Base-by-base conservation (phyloP, 2,329 filamentous ascomycete genomes). In the Talaromyces verruculosus region DNA sequence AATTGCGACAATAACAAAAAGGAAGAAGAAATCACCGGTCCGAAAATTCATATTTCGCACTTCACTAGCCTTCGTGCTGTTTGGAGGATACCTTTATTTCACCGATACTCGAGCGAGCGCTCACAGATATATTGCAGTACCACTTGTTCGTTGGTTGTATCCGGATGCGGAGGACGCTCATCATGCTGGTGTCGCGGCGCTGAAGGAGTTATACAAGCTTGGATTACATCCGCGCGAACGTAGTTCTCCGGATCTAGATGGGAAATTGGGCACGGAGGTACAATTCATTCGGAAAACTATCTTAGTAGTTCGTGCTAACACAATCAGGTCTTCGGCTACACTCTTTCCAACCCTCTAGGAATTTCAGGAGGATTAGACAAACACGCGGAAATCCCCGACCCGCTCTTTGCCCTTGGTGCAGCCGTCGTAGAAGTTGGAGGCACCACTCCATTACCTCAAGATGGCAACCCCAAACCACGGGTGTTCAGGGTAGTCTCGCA, bases 301-400 rank as follows among this genome's bases (percentile, higher is more conserved):
- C 10, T 19, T 1, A 10, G 33, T 22, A 8, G 19, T 22, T 39
- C 53, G 1, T 7, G n/a, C 53, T 65, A 7, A 53, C 35, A 35
- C 28, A 35, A 39, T 28, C 67, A 82, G 76, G 89, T 98, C 22
- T 97, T 96, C 75, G 92, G 91, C 41, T 86, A 90, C 68, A 84
- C 82, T 3, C 80, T 99, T 57, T 83, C 86, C 72, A 98, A 97
- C 79, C 95, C 95, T 1, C 88, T 99, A 72, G 95, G 91, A 65
- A 97, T 96, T 69, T 96, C 92, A n/a, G 95, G 92, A 5, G 95
- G 95, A 10, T 88, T 99, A 51, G 95, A 98, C 82, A 98, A 99
- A 83, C 87, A 96, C 74, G 95, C 89, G 63, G 92, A 97, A 68
- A 89, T 98, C 63, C 91, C 93, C 1, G 91, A 94, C 72, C 86